Conservation (phyloP, 2,329 filamentous ascomycete species). For the Penicillium sp. region DNA sequence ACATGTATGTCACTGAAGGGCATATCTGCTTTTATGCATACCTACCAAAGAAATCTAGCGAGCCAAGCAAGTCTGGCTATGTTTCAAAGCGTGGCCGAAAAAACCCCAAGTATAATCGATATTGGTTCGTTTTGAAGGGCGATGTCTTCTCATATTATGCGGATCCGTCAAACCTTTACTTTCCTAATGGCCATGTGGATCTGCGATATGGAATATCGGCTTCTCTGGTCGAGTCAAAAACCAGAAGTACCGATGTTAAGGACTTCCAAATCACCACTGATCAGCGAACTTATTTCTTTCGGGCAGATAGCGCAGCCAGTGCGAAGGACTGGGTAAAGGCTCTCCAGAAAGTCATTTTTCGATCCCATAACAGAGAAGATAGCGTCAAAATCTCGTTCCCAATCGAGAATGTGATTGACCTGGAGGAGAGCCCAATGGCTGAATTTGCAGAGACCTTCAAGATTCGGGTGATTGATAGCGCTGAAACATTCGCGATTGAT, state of each 20-base stretch:
- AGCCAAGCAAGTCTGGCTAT: constrained; percentile 82
- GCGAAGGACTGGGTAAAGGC: constrained; percentile 97
- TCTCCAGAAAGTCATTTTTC: constrained; percentile 91
- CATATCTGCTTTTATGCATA: constrained; percentile 98
- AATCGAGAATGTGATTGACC: constrained; percentile 84
- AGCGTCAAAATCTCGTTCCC: constrained; percentile 95
- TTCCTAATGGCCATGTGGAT: constrained; percentile 89
- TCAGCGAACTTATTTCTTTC: constrained; percentile 82
- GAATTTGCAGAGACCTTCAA: constrained; percentile 90
- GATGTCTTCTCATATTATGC: constrained; percentile 90
- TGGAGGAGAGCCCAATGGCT: constrained; percentile 88
- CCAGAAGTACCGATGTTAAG: constrained; percentile 70
- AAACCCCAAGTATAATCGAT: constrained; percentile 84
- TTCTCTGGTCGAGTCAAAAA: constrained; percentile 70
- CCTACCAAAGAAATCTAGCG: constrained; percentile 84
- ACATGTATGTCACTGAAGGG: constrained; percentile 90
- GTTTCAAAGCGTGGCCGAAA: constrained; percentile 85
- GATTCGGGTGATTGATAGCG: constrained; percentile 87
- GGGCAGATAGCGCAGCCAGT: constrained; percentile 82
- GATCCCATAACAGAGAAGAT: constrained; percentile 93
- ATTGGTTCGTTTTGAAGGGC: constrained; percentile 91
- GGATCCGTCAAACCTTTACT: constrained; percentile 84
- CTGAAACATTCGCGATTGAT: constrained; percentile 92
- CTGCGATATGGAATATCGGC: constrained; percentile 89
- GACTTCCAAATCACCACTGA: constrained; percentile 83